Evolutionary conservation across 306 rosid species (phyloP).

Genomic region (Prunus armeniaca): DNA sequence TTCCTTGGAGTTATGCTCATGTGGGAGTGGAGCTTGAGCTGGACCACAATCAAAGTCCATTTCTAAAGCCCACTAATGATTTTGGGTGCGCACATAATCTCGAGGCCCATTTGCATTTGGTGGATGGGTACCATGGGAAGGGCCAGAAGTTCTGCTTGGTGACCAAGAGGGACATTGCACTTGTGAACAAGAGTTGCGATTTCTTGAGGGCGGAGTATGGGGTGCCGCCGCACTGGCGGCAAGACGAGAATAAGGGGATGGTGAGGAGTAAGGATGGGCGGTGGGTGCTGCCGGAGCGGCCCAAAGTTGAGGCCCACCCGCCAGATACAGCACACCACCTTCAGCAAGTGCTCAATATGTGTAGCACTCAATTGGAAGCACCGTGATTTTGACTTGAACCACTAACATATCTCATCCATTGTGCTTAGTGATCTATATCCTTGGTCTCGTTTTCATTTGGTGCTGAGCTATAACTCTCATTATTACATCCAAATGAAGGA

Average conservation of each 20-base stretch:
- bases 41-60: slow-evolving; percentile 54
- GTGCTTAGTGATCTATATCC: too few species aligned
- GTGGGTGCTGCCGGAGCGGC: slow-evolving; percentile 64
- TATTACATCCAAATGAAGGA: too few species aligned
- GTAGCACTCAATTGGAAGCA: slow-evolving; percentile 4
- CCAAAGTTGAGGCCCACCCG: slow-evolving; percentile 51
- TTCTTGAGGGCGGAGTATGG: too few species aligned
- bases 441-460: not conserved
- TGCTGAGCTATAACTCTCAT: too few species aligned
- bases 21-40: slow-evolving; percentile 53
- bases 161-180: slow-evolving; percentile 49
- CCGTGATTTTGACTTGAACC: not conserved
- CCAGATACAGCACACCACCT: slow-evolving; percentile 49
- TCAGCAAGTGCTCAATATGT: slow-evolving; percentile 30
- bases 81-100: slow-evolving; percentile 55
- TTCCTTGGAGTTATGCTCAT: slow-evolving; percentile 82
- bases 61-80: slow-evolving; percentile 44
- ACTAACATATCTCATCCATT: not conserved
- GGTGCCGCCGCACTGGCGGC: slow-evolving; percentile 55
- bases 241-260: slow-evolving; percentile 72
- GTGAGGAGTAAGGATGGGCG: slow-evolving; percentile 51
- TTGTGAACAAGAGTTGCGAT: slow-evolving; percentile 47
- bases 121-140: slow-evolving; percentile 59
- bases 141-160: slow-evolving; percentile 33
- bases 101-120: slow-evolving; percentile 53